phyloP scores from a whole-genome alignment of 2,329 filamentous ascomycete genomes.

The Pseudocercospora fijiensis region DNA sequence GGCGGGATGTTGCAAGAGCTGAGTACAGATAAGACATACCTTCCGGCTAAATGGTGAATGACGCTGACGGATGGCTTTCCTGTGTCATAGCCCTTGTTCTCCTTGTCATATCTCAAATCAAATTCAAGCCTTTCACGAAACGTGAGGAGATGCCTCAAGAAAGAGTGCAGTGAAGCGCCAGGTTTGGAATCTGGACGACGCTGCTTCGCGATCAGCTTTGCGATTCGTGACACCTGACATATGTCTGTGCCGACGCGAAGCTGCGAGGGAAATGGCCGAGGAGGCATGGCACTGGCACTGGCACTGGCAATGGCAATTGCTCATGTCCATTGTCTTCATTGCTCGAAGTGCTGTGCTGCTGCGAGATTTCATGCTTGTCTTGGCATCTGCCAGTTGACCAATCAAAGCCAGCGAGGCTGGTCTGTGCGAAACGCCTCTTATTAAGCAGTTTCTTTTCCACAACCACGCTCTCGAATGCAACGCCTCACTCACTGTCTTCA shows the following conservation, averaged over 20 bases:
- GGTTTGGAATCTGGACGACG: conserved; percentile 20
- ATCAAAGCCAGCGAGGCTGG: neutral
- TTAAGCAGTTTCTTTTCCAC: too few relatives aligned
- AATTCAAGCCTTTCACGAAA: conserved; percentile 30
- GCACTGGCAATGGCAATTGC: too few relatives aligned
- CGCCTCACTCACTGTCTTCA: too few relatives aligned
- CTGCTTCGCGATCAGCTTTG: conserved; percentile 51
- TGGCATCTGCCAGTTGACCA: neutral
- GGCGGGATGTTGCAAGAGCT: neutral
- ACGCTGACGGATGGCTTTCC: neutral
- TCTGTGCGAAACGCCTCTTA: too few relatives aligned
- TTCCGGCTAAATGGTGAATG: conserved; percentile 25
- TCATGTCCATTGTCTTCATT: neutral
- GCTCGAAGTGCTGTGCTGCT: too few relatives aligned
- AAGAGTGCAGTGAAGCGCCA: conserved; percentile 15
- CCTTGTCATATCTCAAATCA: conserved; percentile 10
- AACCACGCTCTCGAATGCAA: too few relatives aligned
- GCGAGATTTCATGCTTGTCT: neutral
- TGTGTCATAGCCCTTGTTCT: neutral
- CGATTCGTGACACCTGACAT: conserved; percentile 67
- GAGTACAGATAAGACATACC: too few relatives aligned
- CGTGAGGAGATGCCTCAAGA: conserved; percentile 32
- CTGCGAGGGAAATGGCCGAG: conserved; percentile 61
- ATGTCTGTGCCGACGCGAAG: conserved; percentile 77
- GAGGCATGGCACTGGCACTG: conserved; percentile 39